Percentiles rank a stretch among this genome's conserved stretches.
Evolutionary conservation across 345 rosid species (phyloP).

Genomic region (Linum tenue): DNA sequence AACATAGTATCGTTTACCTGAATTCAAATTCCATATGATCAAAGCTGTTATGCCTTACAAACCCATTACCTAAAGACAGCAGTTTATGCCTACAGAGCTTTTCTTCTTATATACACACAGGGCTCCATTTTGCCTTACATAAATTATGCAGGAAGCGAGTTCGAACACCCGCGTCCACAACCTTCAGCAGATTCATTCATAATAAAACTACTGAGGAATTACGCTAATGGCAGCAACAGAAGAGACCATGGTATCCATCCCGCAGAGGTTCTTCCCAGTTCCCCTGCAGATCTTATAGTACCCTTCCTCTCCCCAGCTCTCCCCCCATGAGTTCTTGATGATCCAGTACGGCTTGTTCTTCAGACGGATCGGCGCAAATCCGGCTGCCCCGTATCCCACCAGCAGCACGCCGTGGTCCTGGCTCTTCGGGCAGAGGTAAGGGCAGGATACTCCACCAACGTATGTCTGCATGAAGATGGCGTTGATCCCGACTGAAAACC

Average conservation of each 20-base stretch:
- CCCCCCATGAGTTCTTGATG: slow-evolving; percentile 1
- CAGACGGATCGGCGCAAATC: not conserved
- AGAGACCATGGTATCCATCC: slow-evolving; percentile 5
- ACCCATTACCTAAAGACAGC: too few relatives aligned
- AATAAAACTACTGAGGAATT: not conserved
- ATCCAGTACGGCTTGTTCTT: not conserved
- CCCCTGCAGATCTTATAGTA: not conserved
- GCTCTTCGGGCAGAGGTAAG: not conserved
- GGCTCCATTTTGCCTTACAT: not conserved
- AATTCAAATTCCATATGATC: too few relatives aligned
- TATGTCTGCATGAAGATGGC: not conserved
- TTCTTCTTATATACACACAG: not conserved
- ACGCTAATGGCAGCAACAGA: slow-evolving; percentile 4
- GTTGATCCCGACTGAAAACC: not conserved
- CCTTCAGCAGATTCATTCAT: not conserved
- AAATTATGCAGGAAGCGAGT: not conserved
- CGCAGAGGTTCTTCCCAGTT: not conserved
- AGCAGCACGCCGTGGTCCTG: slow-evolving; percentile 1
- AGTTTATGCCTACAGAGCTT: not conserved
- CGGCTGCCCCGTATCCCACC: not conserved
- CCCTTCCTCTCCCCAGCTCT: not conserved
- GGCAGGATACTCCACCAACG: not conserved
- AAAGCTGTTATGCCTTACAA: too few relatives aligned
- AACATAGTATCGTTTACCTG: too few relatives aligned
- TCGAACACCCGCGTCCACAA: not conserved